These are phyloP conservation scores for Ogataea corticis DNA, from an alignment of 805 yeast genomes.

Conservation along the genomic window DNA sequence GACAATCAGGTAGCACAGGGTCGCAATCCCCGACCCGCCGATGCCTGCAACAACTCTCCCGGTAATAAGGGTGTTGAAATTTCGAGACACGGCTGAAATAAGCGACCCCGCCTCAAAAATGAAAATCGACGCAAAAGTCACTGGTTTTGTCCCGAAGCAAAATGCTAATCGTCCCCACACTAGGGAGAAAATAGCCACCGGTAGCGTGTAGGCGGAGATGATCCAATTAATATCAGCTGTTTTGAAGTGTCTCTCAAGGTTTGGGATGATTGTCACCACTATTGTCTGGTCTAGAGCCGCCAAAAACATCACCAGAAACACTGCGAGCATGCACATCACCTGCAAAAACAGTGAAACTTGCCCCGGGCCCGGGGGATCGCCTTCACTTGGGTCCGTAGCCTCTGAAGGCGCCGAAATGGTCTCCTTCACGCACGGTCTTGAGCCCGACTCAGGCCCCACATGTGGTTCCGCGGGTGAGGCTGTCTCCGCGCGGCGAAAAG, in stretches of 20 bases:
- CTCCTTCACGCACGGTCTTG: too few relatives aligned
- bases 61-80: conserved; percentile 60
- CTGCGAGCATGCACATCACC: conserved; percentile 15
- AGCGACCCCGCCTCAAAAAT: conserved; percentile 65
- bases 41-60: conserved; percentile 73
- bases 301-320: conserved; percentile 24
- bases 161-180: conserved; percentile 59
- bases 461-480: too few relatives aligned
- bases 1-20: conserved; percentile 56
- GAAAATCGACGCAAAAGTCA: conserved; percentile 46
- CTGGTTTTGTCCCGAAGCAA: conserved; percentile 54
- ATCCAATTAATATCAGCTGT: conserved; percentile 60
- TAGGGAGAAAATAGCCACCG: conserved; percentile 54
- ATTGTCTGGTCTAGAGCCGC: conserved; percentile 62
- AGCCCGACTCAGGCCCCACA: too few relatives aligned
- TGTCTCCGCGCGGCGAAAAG: too few relatives aligned
- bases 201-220: conserved; percentile 53
- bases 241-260: conserved; percentile 48
- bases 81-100: conserved; percentile 52
- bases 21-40: conserved; percentile 75
- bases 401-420: too few relatives aligned
- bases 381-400: too few relatives aligned
- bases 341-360: neutral
- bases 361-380: too few relatives aligned
- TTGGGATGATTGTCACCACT: conserved; percentile 50